Evolutionary conservation across 257 asterid species (phyloP).

Genomic region (Solanum dulcamara): DNA sequence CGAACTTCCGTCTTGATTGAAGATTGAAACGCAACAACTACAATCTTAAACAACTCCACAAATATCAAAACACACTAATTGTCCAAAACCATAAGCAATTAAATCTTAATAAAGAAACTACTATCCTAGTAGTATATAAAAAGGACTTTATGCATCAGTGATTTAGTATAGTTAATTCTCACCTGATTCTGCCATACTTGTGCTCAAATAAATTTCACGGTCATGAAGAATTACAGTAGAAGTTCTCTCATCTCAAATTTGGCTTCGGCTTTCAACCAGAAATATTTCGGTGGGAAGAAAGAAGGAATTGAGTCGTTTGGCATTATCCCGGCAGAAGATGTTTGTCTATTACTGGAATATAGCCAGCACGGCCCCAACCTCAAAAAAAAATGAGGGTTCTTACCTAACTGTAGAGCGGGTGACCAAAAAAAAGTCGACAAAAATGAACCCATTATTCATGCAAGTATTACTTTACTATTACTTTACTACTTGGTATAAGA

Average conservation of each 20-base stretch:
- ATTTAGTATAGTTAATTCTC: neutral
- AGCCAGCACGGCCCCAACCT: neutral
- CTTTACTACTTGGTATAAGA: no score
- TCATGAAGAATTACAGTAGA: neutral
- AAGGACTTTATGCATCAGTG: neutral
- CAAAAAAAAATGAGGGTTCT: neutral
- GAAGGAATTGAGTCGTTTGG: neutral
- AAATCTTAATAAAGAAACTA: neutral
- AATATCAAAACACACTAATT: neutral
- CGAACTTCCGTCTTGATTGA: neutral
- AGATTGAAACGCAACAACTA: neutral
- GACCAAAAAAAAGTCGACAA: no score
- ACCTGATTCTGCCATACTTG: constrained; percentile 41
- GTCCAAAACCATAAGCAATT: neutral
- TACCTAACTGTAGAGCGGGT: no score
- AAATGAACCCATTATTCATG: no score
- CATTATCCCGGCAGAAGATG: neutral
- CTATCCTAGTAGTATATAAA: neutral
- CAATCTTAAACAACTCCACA: neutral
- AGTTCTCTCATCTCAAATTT: neutral
- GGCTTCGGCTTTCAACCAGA: no score
- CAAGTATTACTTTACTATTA: no score
- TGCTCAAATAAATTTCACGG: neutral
- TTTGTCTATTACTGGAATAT: neutral
- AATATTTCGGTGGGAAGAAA: neutral